These are phyloP conservation scores for Ceriops zippeliana DNA, from an alignment of 345 rosid genomes.

Conservation along the genomic window DNA sequence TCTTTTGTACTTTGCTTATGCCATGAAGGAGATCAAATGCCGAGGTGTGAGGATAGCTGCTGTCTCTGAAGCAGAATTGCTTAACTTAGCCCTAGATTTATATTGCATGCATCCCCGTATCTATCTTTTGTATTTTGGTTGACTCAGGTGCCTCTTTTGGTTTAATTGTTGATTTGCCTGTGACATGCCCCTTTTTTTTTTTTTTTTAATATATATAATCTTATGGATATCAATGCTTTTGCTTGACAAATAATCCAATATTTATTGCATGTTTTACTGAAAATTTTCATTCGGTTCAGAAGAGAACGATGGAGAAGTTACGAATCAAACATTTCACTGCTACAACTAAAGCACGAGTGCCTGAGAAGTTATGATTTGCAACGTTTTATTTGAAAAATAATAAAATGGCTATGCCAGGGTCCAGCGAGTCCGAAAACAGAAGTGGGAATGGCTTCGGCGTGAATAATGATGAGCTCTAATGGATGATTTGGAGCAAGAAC, in stretches of 20 bases:
- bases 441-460: too few relatives aligned
- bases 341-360: not conserved
- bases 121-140: not conserved
- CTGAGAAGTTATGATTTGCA: too few relatives aligned
- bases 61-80: conserved; percentile 9
- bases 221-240: not conserved
- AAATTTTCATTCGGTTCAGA: too few relatives aligned
- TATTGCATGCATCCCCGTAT: not conserved
- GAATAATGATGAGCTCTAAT: conserved; percentile 32
- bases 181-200: too few relatives aligned
- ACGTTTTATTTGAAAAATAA: too few relatives aligned
- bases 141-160: not conserved
- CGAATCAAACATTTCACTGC: too few relatives aligned
- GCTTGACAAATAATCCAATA: not conserved
- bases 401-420: too few relatives aligned
- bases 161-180: not conserved
- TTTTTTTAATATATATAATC: not conserved
- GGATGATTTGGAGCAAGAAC: conserved; percentile 20
- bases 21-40: conserved; percentile 95
- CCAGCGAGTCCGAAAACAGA: too few relatives aligned
- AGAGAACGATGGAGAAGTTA: too few relatives aligned
- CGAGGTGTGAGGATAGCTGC: conserved; percentile 19
- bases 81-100: conserved; percentile 9
- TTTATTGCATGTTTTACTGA: too few relatives aligned
- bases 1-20: conserved; percentile 76